phyloP scores from a whole-genome alignment of 2,329 filamentous ascomycete genomes.

The Exophiala sp. region DNA sequence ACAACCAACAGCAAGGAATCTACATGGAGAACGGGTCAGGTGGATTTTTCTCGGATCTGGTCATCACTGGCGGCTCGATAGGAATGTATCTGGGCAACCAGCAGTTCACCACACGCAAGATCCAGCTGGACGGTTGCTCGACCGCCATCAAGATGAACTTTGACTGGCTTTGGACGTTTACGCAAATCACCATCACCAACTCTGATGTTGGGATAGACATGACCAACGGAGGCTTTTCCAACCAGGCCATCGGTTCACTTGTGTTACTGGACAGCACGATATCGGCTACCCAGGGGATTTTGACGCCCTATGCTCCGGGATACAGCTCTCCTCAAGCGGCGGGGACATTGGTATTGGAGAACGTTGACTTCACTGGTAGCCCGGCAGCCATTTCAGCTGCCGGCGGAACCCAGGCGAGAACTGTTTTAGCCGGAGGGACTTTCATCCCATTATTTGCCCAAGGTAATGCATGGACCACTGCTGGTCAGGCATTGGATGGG shows the following conservation, averaged over 20 bases:
- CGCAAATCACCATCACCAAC: conserved; percentile 47
- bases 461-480: conserved; percentile 57
- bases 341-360: conserved; percentile 52
- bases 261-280: conserved; percentile 54
- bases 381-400: conserved; percentile 39
- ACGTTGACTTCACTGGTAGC: conserved; percentile 49
- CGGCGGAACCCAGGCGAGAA: conserved; percentile 33
- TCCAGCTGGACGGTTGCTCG: conserved; percentile 46
- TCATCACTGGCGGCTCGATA: conserved; percentile 56
- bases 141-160: conserved; percentile 51
- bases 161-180: conserved; percentile 58
- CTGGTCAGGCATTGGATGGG: conserved; percentile 20
- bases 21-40: conserved; percentile 62
- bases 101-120: conserved; percentile 56
- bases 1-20: conserved; percentile 52
- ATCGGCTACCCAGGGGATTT: conserved; percentile 48
- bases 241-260: conserved; percentile 49
- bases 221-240: conserved; percentile 35
- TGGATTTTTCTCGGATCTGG: conserved; percentile 55
- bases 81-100: conserved; percentile 59
- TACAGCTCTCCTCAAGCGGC: conserved; percentile 41
- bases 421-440: conserved; percentile 38
- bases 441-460: conserved; percentile 64
- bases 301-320: conserved; percentile 40
- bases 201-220: conserved; percentile 51